Evolutionary conservation across 2,329 filamentous ascomycete species (phyloP).

Genomic region (Diplodia scrobiculata): DNA sequence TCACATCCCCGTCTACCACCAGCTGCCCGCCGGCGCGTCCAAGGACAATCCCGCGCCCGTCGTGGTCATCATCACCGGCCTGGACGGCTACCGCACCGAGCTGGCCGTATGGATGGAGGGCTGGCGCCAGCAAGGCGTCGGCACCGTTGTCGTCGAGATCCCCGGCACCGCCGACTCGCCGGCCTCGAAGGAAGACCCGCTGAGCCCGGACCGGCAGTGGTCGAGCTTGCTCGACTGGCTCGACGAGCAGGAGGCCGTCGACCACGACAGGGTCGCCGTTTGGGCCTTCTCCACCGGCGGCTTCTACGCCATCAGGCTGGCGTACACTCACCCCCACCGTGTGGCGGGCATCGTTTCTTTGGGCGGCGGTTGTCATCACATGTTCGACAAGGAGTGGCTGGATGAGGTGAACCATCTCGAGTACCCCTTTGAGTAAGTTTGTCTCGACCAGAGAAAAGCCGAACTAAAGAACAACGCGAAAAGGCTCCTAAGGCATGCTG

Average conservation of each 20-base stretch:
- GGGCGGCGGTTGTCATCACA: conserved; percentile 61
- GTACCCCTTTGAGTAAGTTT: conserved; percentile 59
- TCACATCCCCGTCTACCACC: conserved; percentile 65
- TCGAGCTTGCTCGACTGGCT: conserved; percentile 59
- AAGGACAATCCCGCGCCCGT: conserved; percentile 52
- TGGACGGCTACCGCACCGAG: conserved; percentile 63
- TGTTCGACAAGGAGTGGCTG: conserved; percentile 60
- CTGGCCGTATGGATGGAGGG: conserved; percentile 56
- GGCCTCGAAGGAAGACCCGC: conserved; percentile 50
- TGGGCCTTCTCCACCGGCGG: conserved; percentile 64
- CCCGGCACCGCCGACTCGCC: conserved; percentile 62
- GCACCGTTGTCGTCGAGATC: conserved; percentile 57
- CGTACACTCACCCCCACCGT: conserved; percentile 59
- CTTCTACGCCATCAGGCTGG: conserved; percentile 60
- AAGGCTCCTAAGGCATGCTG: no score
- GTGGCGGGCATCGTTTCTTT: conserved; percentile 57
- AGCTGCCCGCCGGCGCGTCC: conserved; percentile 56
- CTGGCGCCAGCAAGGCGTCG: conserved; percentile 54
- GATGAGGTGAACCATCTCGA: conserved; percentile 59
- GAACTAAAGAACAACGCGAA: not conserved
- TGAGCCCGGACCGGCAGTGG: conserved; percentile 58
- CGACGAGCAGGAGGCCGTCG: conserved; percentile 51
- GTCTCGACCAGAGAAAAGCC: not conserved
- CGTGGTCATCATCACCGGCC: conserved; percentile 60
- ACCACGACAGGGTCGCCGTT: conserved; percentile 52